phyloP scores from a whole-genome alignment of 768 basidiomycete species.

The Mycena vitilis region DNA sequence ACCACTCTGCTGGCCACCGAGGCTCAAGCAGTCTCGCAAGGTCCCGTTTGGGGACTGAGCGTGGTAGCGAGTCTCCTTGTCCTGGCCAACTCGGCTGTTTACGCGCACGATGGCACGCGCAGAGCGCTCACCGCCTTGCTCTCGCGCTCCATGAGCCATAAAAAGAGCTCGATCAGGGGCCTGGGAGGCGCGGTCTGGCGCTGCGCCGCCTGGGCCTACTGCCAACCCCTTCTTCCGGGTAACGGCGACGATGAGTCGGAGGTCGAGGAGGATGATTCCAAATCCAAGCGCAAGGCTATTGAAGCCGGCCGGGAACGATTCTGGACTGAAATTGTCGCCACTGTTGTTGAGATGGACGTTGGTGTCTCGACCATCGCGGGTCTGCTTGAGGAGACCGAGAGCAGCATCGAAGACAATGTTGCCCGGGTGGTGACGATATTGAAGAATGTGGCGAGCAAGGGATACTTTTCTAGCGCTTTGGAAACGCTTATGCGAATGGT shows the following conservation, averaged over 20 bases:
- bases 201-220: conserved; percentile 71
- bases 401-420: conserved; percentile 39
- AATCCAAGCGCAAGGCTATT: conserved; percentile 40
- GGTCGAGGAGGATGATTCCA: conserved; percentile 42
- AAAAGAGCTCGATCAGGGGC: conserved; percentile 72
- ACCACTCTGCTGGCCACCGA: conserved; percentile 68
- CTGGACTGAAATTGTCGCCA: conserved; percentile 56
- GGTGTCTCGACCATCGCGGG: conserved; percentile 69
- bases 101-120: conserved; percentile 55
- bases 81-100: conserved; percentile 70
- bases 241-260: conserved; percentile 46
- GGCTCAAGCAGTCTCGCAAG: conserved; percentile 73
- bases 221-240: conserved; percentile 60
- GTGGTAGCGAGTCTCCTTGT: conserved; percentile 75
- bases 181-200: conserved; percentile 76
- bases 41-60: conserved; percentile 81
- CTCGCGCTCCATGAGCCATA: conserved; percentile 67
- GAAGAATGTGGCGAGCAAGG: conserved; percentile 33
- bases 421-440: conserved; percentile 14
- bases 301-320: conserved; percentile 44
- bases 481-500: conserved; percentile 68
- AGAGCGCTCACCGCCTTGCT: conserved; percentile 63
- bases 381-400: conserved; percentile 50
- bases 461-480: conserved; percentile 59
- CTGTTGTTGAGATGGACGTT: conserved; percentile 66